Evolutionary conservation across 768 basidiomycete species (phyloP).

Genomic region (Mycena alexandri): DNA sequence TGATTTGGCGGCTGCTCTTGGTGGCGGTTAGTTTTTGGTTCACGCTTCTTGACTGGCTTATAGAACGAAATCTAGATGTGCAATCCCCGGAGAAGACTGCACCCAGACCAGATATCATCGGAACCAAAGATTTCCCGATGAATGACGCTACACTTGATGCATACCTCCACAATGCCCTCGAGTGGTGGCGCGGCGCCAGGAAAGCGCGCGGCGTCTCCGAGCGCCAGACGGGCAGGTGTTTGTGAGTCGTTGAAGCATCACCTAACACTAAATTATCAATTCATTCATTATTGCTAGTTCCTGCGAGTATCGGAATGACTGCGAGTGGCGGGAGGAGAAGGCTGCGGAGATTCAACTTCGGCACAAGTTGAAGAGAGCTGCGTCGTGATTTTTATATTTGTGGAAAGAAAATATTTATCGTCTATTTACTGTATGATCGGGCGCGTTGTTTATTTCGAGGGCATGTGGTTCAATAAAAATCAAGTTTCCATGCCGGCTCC

Average conservation of each 20-base stretch:
- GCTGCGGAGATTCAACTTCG: conserved; percentile 49
- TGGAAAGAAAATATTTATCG: conserved; percentile 4
- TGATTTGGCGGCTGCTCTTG: background rate
- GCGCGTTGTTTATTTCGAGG: no score
- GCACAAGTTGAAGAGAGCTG: background rate
- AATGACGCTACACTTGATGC: conserved; percentile 64
- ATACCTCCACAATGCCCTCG: conserved; percentile 66
- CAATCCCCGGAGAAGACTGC: background rate
- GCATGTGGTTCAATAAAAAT: no score
- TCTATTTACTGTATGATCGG: no score
- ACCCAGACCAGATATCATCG: conserved; percentile 64
- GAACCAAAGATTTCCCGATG: conserved; percentile 70
- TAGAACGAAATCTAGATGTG: background rate
- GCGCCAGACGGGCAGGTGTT: conserved; percentile 72
- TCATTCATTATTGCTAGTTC: conserved; percentile 50
- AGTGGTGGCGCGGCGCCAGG: conserved; percentile 84
- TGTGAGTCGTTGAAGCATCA: conserved; percentile 57
- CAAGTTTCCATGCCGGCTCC: background rate
- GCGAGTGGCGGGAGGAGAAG: conserved; percentile 84
- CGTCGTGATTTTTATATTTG: background rate
- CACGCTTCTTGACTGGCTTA: no score
- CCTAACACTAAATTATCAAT: conserved; percentile 16
- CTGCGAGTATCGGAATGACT: conserved; percentile 81
- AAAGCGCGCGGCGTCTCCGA: conserved; percentile 78
- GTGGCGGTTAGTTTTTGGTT: background rate